phyloP scores from a whole-genome alignment of 2,329 filamentous ascomycete species.

The Mariannaea elegans region DNA sequence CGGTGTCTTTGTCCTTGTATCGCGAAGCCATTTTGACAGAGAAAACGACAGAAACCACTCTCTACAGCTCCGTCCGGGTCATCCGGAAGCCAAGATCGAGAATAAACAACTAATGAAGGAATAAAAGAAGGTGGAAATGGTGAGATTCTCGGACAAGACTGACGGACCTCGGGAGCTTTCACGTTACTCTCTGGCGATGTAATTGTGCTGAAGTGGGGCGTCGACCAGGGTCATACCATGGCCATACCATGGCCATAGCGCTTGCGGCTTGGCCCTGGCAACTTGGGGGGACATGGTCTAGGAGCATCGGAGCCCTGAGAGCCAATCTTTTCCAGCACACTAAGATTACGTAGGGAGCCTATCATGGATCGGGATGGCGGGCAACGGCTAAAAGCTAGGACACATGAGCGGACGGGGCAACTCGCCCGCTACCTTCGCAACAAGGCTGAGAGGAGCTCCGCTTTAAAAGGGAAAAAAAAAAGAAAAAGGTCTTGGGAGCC shows the following conservation, averaged over 20 bases:
- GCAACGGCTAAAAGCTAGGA: neutral
- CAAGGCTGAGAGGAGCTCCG: too few species aligned
- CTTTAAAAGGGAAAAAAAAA: too few species aligned
- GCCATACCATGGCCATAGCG: slow-evolving; percentile 8
- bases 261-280: slow-evolving; percentile 10
- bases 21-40: slow-evolving; percentile 49
- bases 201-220: slow-evolving; percentile 30
- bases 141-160: slow-evolving; percentile 37
- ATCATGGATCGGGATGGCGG: neutral
- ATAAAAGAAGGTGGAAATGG: slow-evolving; percentile 30
- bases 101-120: slow-evolving; percentile 27
- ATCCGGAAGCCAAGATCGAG: slow-evolving; percentile 39
- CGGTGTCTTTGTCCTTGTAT: slow-evolving; percentile 73
- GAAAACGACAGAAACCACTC: slow-evolving; percentile 30
- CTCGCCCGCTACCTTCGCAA: too few species aligned
- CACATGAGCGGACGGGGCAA: too few species aligned
- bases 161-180: slow-evolving; percentile 40
- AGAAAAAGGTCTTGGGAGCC: neutral
- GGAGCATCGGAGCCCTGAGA: neutral
- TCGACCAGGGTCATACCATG: slow-evolving; percentile 30
- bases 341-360: slow-evolving; percentile 10
- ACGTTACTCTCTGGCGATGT: slow-evolving; percentile 37
- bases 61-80: slow-evolving; percentile 43
- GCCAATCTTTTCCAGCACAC: slow-evolving; percentile 14
- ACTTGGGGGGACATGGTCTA: too few species aligned